These are phyloP conservation scores for Metarhizium sp. DNA, from an alignment of 2,329 filamentous ascomycete genomes.

Conservation along the genomic window DNA sequence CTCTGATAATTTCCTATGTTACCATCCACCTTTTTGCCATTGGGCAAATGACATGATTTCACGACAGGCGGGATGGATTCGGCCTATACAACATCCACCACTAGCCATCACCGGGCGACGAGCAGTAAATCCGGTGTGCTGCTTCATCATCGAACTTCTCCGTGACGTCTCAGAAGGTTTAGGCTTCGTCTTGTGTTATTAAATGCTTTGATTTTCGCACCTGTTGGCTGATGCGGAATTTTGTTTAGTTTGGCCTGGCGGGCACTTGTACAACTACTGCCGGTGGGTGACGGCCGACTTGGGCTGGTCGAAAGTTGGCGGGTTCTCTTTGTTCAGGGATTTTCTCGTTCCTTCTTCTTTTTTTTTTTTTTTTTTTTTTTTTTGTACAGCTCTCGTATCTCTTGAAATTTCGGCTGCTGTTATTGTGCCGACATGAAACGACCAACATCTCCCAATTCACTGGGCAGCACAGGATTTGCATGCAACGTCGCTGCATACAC, in stretches of 20 bases:
- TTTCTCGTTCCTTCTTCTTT: neutral
- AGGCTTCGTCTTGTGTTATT: conserved; percentile 12
- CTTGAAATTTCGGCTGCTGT: neutral
- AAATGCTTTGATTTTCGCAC: conserved; percentile 2
- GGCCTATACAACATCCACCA: neutral
- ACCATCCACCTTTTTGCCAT: neutral
- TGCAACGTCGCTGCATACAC: neutral
- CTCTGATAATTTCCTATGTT: neutral
- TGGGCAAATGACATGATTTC: conserved; percentile 7
- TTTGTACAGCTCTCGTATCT: neutral
- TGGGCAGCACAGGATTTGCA: neutral
- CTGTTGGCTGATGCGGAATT: neutral
- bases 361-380: conserved; percentile 1
- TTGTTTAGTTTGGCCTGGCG: neutral
- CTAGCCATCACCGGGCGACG: neutral
- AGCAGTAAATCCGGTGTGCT: neutral
- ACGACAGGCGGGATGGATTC: conserved; percentile 8
- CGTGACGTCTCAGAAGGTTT: neutral
- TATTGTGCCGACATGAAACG: conserved; percentile 6
- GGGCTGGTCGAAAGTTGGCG: neutral
- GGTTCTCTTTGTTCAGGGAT: neutral
- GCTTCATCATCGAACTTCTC: neutral
- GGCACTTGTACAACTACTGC: neutral
- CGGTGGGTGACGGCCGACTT: neutral
- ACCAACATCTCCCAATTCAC: neutral